Conservation (phyloP, 176 grass and related monocot species). For the Zea mays region DNA sequence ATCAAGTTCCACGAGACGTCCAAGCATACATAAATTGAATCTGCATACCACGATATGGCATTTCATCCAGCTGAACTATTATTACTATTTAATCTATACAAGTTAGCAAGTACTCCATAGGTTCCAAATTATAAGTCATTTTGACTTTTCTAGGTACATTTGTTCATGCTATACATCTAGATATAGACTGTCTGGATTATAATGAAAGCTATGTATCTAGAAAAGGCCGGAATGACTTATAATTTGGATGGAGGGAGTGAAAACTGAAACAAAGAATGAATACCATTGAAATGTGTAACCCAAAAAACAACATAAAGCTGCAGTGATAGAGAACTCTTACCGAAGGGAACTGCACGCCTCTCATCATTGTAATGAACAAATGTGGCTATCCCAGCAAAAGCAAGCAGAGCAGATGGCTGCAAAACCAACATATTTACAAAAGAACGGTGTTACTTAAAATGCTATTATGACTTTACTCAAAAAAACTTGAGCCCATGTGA, state of each 20-base stretch:
- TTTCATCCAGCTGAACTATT: slow-evolving; percentile 20
- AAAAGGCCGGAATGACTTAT: background rate
- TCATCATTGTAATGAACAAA: slow-evolving; percentile 92
- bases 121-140: background rate
- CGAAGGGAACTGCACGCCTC: slow-evolving; percentile 68
- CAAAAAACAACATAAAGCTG: slow-evolving; percentile 31
- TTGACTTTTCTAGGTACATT: background rate
- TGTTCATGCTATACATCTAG: background rate
- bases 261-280: slow-evolving; percentile 1
- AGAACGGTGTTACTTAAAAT: background rate
- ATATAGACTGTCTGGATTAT: background rate
- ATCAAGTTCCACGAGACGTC: background rate
- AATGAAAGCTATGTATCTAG: background rate
- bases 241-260: background rate
- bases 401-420: slow-evolving; percentile 67
- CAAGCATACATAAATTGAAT: background rate
- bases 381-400: slow-evolving; percentile 60
- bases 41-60: background rate
- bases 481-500: background rate
- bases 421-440: slow-evolving; percentile 45
- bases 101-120: background rate
- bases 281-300: slow-evolving; percentile 25
- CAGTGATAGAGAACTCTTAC: slow-evolving; percentile 45
- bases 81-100: slow-evolving; percentile 10
- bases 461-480: background rate